Evolutionary conservation across 306 rosid species (phyloP), one percentile per base, ranked within the genome.

Genomic region (Citrullus mucosospermus): DNA sequence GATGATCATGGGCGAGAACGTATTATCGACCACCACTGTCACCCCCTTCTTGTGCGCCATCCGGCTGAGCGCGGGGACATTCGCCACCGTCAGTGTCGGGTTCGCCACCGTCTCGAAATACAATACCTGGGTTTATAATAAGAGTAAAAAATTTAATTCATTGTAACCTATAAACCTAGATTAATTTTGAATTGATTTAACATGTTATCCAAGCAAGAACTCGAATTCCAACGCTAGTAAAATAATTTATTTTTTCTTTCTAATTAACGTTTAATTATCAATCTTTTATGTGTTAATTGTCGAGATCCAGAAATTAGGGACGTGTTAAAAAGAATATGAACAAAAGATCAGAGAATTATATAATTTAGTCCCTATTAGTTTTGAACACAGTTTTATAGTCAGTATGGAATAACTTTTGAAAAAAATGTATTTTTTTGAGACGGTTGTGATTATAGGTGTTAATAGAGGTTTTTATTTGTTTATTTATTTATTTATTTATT

Each of bases 21-120:
- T 94, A 77, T 94, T 94, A 78, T 94, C 98, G 36, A 92, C 98
- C 0, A 94, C 97, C 76, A 94, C 91, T 63, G 86, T 94, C 12
- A 94, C 90, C 1, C 89, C 92, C 78, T 89, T 94, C 20, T 76
- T 84, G 43, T 87, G 96, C 0, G 93, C 96, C n/a, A 91, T 1
- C 6, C 85, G 80, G 60, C 95, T 59, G 2, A 95, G 90, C 84
- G 86, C 96, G 28, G 97, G 96, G 7, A 89, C 74, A 60, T 92
- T 66, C 0, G 96, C 98, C 20, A 95, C 96, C 10, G 36, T 30
- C 1, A 92, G 82, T 0, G 98, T 91, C 0, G 98, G 98, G 46
- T 92, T 95, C 0, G 97, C 87, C 18, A 95, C 66, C 17, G 84
- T 79, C 85, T 95, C 98, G 18, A 91, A 89, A 77, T 84, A 95